Base-by-base conservation (phyloP, 805 yeast genomes). In the Ogataea zsoltii region DNA sequence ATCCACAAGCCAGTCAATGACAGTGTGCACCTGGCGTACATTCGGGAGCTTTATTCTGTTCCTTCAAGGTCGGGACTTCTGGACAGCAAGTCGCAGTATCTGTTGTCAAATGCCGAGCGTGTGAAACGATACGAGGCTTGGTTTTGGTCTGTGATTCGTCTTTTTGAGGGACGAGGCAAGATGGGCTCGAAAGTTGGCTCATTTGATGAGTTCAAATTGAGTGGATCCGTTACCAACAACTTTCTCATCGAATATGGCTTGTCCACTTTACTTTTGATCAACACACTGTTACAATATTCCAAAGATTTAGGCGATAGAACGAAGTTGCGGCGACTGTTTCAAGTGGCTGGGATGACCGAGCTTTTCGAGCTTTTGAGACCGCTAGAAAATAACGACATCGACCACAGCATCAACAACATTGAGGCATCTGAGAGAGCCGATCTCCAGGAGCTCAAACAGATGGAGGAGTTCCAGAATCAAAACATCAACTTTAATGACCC, bases 121-220 rank as follows among this genome's bases (percentile, higher is more conserved):
- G 54, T 60, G 14, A 53, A 54, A 34, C 54, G 59, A 37, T 63
- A 61, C 38, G 71, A 67, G 42, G 65, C 63, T 0, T 67, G 70
- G 70, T 48, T 67, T 15, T 60, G 66, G 65, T 54, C 64, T 14
- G 55, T 57, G 15, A 48, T 57, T 19, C 42, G 67, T 23, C 44
- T 63, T 2, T 52, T 66, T 23, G 58, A 61, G 40, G 97, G 97
- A 2, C 76, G 91, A 55, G 98, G 98, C 7, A 85, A 82, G 56
- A 75, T 87, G 76, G 96, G 97, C 10, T 88, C 97, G 0, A 65
- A 85, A 57, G 98, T 92, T 7, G 97, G 97, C 2, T 96, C 97
- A 0, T 83, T 88, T 47, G 94, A 85, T 9, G 97, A 92, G 54
- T 75, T 81, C 43, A 82, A 80, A 47, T 63, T 75, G 6, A 69